These are phyloP conservation scores for Pyrenula aspistea DNA, from an alignment of 495 filamentous ascomycete genomes.

Conservation along the genomic window DNA sequence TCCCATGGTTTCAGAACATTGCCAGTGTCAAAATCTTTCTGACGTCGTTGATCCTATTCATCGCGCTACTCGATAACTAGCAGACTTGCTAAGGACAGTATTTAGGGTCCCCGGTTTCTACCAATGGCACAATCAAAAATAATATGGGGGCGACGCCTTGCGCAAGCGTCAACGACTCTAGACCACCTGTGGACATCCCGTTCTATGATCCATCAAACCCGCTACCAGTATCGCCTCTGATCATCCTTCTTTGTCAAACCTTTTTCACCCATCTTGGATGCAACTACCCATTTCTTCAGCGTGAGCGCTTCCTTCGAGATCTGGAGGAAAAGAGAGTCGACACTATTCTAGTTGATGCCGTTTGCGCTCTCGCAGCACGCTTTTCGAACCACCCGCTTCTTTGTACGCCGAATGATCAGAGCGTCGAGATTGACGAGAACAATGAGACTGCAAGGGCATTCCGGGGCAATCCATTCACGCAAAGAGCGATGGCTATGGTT, in stretches of 20 bases:
- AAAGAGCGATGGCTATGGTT: slow-evolving; percentile 59
- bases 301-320: slow-evolving; percentile 53
- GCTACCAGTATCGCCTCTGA: slow-evolving; percentile 54
- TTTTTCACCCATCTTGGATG: slow-evolving; percentile 72
- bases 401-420: slow-evolving; percentile 34
- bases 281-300: slow-evolving; percentile 69
- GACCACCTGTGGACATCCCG: slow-evolving; percentile 55
- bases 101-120: slow-evolving; percentile 26
- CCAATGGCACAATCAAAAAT: slow-evolving; percentile 21
- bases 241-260: slow-evolving; percentile 59
- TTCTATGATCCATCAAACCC: slow-evolving; percentile 65
- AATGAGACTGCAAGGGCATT: slow-evolving; percentile 33
- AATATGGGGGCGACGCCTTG: slow-evolving; percentile 13
- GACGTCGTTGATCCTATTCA: no score
- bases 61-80: no score
- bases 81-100: no score
- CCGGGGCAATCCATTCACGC: slow-evolving; percentile 60
- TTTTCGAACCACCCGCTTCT: slow-evolving; percentile 62
- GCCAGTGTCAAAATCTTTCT: no score
- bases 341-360: slow-evolving; percentile 74
- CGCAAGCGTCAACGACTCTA: slow-evolving; percentile 21
- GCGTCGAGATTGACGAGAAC: slow-evolving; percentile 34
- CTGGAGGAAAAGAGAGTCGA: slow-evolving; percentile 70
- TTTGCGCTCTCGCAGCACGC: slow-evolving; percentile 69
- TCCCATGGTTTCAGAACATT: no score